Conservation (phyloP, 495 filamentous ascomycete species). For the Xylaria bambusicola region DNA sequence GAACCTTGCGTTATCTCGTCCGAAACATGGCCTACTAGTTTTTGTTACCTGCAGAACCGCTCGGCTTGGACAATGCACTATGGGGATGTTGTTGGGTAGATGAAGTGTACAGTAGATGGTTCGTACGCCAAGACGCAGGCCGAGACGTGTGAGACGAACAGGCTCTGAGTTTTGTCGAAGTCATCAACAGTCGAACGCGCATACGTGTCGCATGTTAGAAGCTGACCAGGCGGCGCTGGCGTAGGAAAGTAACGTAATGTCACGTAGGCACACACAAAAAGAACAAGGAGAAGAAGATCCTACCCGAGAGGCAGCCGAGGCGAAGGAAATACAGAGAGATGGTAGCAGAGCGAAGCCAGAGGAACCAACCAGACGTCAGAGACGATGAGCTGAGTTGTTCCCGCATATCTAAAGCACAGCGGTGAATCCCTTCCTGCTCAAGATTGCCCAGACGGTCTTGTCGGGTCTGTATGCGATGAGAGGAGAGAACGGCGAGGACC, state of each 20-base stretch:
- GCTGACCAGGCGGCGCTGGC: neutral
- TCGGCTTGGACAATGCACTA: neutral
- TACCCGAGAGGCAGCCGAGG: neutral
- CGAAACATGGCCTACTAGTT: slow-evolving; percentile 3
- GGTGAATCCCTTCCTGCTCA: slow-evolving; percentile 3
- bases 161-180: neutral
- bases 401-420: slow-evolving; percentile 1
- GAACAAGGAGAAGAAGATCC: no score
- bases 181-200: neutral
- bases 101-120: neutral
- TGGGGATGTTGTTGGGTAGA: neutral
- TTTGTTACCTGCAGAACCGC: slow-evolving; percentile 8
- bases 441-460: neutral
- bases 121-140: slow-evolving; percentile 15
- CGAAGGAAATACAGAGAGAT: neutral
- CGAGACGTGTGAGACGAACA: slow-evolving; percentile 1
- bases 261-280: no score
- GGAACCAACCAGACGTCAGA: neutral
- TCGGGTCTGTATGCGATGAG: neutral
- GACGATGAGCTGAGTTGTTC: neutral
- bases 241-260: neutral
- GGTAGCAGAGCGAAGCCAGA: no score
- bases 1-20: slow-evolving; percentile 1
- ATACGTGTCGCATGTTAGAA: neutral
- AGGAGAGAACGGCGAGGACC: neutral